phyloP scores from a whole-genome alignment of 768 basidiomycete genomes.

The Coprinopsis cinerea region DNA sequence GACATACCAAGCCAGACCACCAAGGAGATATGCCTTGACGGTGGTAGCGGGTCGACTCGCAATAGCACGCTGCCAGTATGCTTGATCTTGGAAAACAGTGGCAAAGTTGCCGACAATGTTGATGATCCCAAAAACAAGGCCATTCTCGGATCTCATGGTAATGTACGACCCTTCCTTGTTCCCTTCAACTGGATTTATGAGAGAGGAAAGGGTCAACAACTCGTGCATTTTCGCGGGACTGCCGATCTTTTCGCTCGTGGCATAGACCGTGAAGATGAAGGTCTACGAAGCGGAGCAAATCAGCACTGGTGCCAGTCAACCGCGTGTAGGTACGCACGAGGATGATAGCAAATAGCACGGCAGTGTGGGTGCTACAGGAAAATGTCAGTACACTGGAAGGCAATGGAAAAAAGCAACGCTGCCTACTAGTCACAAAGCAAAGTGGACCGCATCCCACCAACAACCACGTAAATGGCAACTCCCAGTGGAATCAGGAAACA shows the following conservation, averaged over 20 bases:
- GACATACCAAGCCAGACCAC: constrained; percentile 77
- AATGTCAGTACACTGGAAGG: background rate
- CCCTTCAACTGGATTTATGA: constrained; percentile 55
- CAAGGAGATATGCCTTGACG: constrained; percentile 87
- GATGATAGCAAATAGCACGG: constrained; percentile 83
- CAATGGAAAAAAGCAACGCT: constrained; percentile 21
- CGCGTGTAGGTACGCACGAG: constrained; percentile 28
- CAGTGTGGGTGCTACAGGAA: constrained; percentile 67
- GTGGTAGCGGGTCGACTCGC: constrained; percentile 79
- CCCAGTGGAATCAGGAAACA: constrained; percentile 89
- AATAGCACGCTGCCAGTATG: constrained; percentile 92
- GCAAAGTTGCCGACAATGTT: constrained; percentile 84
- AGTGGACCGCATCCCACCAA: constrained; percentile 83
- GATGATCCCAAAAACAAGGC: constrained; percentile 80
- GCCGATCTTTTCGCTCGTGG: constrained; percentile 74
- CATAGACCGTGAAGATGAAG: constrained; percentile 76
- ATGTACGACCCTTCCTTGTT: constrained; percentile 86
- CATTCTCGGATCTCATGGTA: constrained; percentile 72
- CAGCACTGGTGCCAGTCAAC: background rate
- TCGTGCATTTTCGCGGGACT: constrained; percentile 73
- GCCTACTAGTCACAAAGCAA: constrained; percentile 87
- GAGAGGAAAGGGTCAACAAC: constrained; percentile 58
- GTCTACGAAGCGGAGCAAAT: constrained; percentile 22
- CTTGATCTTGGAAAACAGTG: constrained; percentile 54
- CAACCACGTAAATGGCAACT: constrained; percentile 83